Evolutionary conservation across 768 basidiomycete genomes (phyloP).

Genomic region (Tephrocybe sp.): DNA sequence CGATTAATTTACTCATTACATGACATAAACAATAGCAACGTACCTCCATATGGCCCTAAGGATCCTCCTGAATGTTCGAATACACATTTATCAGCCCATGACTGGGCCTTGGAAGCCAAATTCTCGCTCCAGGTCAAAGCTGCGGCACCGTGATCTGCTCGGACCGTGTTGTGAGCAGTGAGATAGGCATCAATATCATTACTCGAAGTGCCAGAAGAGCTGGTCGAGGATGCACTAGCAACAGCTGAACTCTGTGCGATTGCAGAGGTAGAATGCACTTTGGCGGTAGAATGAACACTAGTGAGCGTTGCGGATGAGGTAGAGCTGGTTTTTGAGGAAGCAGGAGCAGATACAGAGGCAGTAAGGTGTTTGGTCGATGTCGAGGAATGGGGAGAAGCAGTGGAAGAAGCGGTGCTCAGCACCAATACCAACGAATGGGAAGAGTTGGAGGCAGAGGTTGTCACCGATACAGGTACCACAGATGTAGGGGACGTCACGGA

Average conservation of each 20-base stretch:
- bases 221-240: slow-evolving; percentile 10
- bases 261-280: slow-evolving; percentile 15
- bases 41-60: slow-evolving; percentile 64
- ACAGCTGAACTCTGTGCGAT: slow-evolving; percentile 11
- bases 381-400: slow-evolving; percentile 9
- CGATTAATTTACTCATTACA: neutral
- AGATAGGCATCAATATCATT: slow-evolving; percentile 55
- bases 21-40: slow-evolving; percentile 13
- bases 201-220: slow-evolving; percentile 24
- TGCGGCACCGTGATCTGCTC: slow-evolving; percentile 61
- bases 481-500: neutral
- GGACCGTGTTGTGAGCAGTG: slow-evolving; percentile 56
- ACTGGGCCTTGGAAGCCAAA: slow-evolving; percentile 60
- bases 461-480: neutral
- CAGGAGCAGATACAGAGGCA: slow-evolving; percentile 8
- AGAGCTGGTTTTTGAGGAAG: slow-evolving; percentile 11
- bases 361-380: slow-evolving; percentile 10
- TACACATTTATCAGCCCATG: slow-evolving; percentile 66
- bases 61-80: slow-evolving; percentile 69
- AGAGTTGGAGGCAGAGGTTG: slow-evolving; percentile 13
- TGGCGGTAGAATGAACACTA: slow-evolving; percentile 14
- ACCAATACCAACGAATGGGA: neutral
- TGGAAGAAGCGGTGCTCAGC: slow-evolving; percentile 6
- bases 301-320: slow-evolving; percentile 16
- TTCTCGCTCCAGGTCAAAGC: slow-evolving; percentile 61